Evolutionary conservation across 2,329 filamentous ascomycete species (phyloP), one percentile per base, ranked within the genome.

Genomic region (Calonectria henricotiae): DNA sequence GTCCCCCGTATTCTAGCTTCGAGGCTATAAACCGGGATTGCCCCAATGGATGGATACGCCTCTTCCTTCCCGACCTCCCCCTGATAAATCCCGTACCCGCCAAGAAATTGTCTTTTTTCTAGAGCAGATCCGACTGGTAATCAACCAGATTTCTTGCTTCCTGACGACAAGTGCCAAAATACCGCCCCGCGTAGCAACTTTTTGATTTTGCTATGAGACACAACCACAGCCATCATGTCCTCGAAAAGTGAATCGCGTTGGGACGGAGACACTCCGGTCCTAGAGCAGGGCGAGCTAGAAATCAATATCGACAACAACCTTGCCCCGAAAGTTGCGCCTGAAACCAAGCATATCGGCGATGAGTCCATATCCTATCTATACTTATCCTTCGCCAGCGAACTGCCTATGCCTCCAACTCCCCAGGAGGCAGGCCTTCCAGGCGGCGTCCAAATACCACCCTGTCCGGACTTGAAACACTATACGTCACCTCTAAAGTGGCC

Each of bases 401-500:
- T 86, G 4, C 85, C 85, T 3, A 62, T 69, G 17, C 75, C 66
- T 23, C 79, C 69, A 70, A 76, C 70, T 67, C 32, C 67, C n/a
- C 51, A 70, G 41, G 70, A 74, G 30, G 65, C 66, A 25, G 44
- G 61, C 20, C 37, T 70, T 25, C n/a, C 51, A n/a, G 43, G 43
- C 6, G 76, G 80, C 43, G 77, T 79, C 9, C 71, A 84, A n/a
- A 80, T 87, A 1, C 91, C 91, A 54, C 81, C 86, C 63, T 85
- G 84, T 27, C 94, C 93, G 4, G 86, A 94, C 79, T 88, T 97
- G 30, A 86, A 85, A 39, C 85, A 87, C 68, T 97, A 90, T 76
- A 84, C 81, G 1, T 91, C 93, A 11, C 95, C 95, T 0, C 91
- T 94, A 73, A 85, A 87, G 11, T 97, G 95, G 94, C 89, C 93